phyloP scores from a whole-genome alignment of 306 rosid genomes.

The Nissolia schottii region DNA sequence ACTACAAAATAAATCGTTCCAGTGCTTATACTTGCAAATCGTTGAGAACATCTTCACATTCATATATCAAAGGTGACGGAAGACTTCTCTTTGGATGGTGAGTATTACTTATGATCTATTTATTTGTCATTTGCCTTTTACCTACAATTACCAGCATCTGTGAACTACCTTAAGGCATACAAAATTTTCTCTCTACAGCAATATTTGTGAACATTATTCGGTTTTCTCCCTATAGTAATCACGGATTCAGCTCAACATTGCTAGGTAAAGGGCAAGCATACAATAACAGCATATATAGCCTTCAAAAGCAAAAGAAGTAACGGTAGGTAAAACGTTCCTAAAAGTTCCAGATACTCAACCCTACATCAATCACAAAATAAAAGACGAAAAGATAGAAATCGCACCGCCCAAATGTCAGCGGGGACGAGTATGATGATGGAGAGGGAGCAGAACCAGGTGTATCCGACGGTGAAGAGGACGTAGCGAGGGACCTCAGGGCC shows the following conservation, averaged over 20 bases:
- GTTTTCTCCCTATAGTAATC: background rate
- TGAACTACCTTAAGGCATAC: background rate
- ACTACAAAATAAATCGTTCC: background rate
- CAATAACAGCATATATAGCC: background rate
- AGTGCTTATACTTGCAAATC: background rate
- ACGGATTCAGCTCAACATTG: slow-evolving; percentile 4
- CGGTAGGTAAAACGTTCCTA: background rate
- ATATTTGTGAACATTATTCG: background rate
- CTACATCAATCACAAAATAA: background rate
- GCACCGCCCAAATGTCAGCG: slow-evolving; percentile 94
- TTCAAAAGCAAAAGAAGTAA: background rate
- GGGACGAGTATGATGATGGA: slow-evolving; percentile 92
- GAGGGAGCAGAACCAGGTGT: slow-evolving; percentile 90
- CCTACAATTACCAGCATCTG: background rate
- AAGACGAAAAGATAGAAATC: background rate
- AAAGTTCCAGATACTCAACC: background rate
- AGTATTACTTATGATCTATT: background rate
- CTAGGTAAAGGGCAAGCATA: background rate
- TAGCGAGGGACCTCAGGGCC: slow-evolving; percentile 85
- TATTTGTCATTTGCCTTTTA: background rate
- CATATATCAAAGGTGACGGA: background rate
- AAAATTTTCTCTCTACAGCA: slow-evolving; percentile 1
- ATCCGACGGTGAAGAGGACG: slow-evolving; percentile 84
- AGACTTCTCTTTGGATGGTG: background rate
- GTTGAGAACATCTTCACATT: background rate